Evolutionary conservation across 2,329 filamentous ascomycete genomes (phyloP).

Genomic region (Fusarium hainanense): DNA sequence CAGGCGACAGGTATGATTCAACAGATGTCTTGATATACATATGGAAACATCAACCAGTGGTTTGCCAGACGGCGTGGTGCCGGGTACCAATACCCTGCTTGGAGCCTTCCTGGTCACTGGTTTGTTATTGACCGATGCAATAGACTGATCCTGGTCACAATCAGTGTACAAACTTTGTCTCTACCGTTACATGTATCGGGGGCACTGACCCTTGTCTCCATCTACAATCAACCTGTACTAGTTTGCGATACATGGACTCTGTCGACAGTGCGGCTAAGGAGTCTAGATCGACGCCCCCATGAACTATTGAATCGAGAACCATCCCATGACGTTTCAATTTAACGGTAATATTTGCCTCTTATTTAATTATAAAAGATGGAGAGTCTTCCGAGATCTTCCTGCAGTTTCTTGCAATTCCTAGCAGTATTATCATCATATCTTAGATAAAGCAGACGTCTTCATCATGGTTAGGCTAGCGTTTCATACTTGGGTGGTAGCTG

Average conservation of each 20-base stretch:
- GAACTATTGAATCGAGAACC: slow-evolving; percentile 1
- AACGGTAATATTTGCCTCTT: no score
- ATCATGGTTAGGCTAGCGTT: neutral
- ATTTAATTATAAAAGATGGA: neutral
- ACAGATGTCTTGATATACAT: neutral
- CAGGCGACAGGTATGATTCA: no score
- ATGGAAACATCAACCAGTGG: neutral
- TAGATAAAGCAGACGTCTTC: neutral
- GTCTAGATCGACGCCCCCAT: slow-evolving; percentile 10
- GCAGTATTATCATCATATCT: rapidly evolving
- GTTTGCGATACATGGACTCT: no score
- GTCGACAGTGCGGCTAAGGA: neutral
- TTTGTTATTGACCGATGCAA: neutral
- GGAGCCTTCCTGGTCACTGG: no score
- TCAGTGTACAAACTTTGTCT: no score
- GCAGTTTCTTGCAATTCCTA: rapidly evolving
- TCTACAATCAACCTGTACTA: no score
- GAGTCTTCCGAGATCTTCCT: rapidly evolving
- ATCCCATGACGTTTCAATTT: neutral
- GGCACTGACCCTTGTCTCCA: no score
- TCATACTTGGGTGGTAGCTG: neutral
- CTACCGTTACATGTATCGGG: no score
- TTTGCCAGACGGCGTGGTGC: neutral
- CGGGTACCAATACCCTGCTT: neutral
- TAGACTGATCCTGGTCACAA: no score